Conservation (phyloP, 192 early-diverging fungal genomes). For the Umbelopsis isabellina region DNA sequence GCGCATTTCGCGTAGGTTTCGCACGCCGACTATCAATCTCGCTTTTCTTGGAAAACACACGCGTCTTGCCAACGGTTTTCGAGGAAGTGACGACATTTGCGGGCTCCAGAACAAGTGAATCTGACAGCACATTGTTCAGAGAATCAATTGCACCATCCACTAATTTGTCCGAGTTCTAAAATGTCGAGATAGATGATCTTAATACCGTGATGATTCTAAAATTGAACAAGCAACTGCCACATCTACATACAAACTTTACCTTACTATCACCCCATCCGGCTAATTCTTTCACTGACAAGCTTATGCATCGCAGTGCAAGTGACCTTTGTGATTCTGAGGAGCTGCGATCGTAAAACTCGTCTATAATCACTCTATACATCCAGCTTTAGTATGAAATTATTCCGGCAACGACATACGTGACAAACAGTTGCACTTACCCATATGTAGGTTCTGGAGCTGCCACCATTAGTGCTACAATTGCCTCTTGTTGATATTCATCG, state of each 20-base stretch:
- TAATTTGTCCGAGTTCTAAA: background rate
- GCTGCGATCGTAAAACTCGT: conserved; percentile 32
- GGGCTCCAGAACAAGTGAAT: background rate
- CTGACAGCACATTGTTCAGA: background rate
- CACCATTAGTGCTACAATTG: conserved; percentile 20
- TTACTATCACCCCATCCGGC: conserved; percentile 23
- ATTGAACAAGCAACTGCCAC: too few species aligned
- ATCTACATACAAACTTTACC: conserved; percentile 2
- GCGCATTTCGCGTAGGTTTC: conserved; percentile 16
- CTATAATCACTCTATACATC: conserved; percentile 24
- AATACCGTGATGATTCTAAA: background rate
- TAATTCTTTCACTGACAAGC: conserved; percentile 23
- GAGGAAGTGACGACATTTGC: background rate
- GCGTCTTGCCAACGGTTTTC: conserved; percentile 1
- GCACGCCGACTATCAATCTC: conserved; percentile 14
- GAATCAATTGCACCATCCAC: conserved; percentile 18
- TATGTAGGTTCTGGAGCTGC: conserved; percentile 14
- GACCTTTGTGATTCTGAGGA: conserved; percentile 24
- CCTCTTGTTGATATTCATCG: conserved; percentile 4
- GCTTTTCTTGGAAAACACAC: conserved; percentile 23
- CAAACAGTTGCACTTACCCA: background rate
- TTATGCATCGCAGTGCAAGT: conserved; percentile 15
- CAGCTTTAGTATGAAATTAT: background rate
- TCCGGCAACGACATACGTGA: background rate
- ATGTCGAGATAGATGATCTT: too few species aligned